phyloP scores from a whole-genome alignment of 768 basidiomycete genomes.

The Antrodiella citrinella region DNA sequence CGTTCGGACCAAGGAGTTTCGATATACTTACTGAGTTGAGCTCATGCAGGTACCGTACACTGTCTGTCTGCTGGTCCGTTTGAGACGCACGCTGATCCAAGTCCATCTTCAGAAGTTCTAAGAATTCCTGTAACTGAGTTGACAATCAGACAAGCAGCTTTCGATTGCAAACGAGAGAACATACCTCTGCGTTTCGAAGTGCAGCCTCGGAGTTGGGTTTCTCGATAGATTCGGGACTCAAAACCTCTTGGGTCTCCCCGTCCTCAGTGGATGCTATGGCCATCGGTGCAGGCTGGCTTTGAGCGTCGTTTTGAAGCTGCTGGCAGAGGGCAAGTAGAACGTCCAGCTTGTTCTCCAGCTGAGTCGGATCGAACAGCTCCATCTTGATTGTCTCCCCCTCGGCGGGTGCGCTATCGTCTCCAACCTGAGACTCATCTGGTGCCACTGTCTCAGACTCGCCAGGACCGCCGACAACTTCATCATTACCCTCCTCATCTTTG shows the following conservation, averaged over 20 bases:
- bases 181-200: neutral
- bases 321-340: neutral
- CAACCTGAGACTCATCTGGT: neutral
- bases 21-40: slow-evolving; percentile 53
- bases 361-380: slow-evolving; percentile 9
- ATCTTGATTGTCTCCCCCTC: slow-evolving; percentile 2
- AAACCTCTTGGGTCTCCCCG: too few species aligned
- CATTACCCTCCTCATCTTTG: too few species aligned
- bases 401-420: neutral
- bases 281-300: too few species aligned
- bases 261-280: too few species aligned
- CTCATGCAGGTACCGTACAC: slow-evolving; percentile 70
- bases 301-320: neutral
- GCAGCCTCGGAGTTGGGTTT: too few species aligned
- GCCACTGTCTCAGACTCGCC: neutral
- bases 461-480: too few species aligned
- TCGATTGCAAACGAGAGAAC: too few species aligned
- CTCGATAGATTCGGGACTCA: too few species aligned
- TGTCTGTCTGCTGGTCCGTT: slow-evolving; percentile 64
- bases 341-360: neutral
- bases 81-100: slow-evolving; percentile 39
- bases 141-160: neutral
- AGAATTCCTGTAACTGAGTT: slow-evolving; percentile 34
- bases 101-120: slow-evolving; percentile 40
- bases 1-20: neutral